Percentiles rank a stretch among this genome's conserved stretches.
Evolutionary conservation across 169 alveolate genomes (phyloP).

Genomic region (Cryptosporidium ubiquitum): DNA sequence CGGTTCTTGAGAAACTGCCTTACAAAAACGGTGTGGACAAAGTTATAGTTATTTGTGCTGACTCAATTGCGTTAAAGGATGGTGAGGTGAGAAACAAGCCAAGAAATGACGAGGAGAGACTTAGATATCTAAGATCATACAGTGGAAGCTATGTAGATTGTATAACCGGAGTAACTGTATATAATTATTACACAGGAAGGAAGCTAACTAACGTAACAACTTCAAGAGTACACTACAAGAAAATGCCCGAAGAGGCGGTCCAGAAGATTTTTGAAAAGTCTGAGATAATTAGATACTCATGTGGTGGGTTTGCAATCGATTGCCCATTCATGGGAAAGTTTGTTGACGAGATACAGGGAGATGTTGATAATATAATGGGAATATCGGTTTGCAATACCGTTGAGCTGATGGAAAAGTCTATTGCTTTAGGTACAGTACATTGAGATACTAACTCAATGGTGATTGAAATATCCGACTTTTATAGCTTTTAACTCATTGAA

Average conservation of each 20-base stretch:
- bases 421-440: neutral
- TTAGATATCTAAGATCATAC: conserved; percentile 32
- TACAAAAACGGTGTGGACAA: conserved; percentile 5
- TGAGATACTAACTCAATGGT: neutral
- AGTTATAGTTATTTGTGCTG: conserved; percentile 59
- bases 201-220: neutral
- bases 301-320: conserved; percentile 68
- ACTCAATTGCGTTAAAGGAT: conserved; percentile 53
- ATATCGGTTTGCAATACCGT: conserved; percentile 24
- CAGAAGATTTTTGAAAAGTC: conserved; percentile 11
- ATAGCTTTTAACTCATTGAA: neutral
- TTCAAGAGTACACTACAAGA: conserved; percentile 50
- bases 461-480: neutral
- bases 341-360: conserved; percentile 55
- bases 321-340: conserved; percentile 43
- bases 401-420: conserved; percentile 36
- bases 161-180: conserved; percentile 46
- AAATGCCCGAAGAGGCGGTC: conserved; percentile 23
- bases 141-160: conserved; percentile 54
- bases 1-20: conserved; percentile 34
- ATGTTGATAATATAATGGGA: conserved; percentile 41
- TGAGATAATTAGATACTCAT: conserved; percentile 47
- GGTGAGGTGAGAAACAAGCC: conserved; percentile 71
- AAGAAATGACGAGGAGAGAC: conserved; percentile 21
- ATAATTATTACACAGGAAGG: conserved; percentile 27